Base-by-base conservation (phyloP, 2,329 filamentous ascomycete genomes). In the Ophiostoma sp. region DNA sequence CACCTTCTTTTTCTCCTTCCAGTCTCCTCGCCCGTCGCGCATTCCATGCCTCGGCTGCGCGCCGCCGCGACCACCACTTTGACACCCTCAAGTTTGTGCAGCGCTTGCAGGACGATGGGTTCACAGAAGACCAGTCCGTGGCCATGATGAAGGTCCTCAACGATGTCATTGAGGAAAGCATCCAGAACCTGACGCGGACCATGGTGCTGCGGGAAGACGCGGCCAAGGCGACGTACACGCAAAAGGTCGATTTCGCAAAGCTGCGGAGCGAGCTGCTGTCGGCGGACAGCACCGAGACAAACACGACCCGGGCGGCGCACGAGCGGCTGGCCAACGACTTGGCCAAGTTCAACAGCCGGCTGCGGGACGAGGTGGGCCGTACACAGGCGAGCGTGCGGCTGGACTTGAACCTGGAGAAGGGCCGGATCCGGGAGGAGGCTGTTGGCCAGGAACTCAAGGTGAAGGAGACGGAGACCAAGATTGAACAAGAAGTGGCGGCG, bases 91-190 rank as follows among this genome's bases (percentile, higher is more conserved):
- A 97, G 84, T 97, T 99, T 80, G 95, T 99, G 52, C 93, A 97
- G 83, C 88, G 93, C 70, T 86, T 99, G 55, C 91, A 95, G 81
- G 89, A 89, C 77, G 96, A 99, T 81, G 96, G 96, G 0, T 98
- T 98, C 82, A 97, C 94, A 31, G 95, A 98, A 82, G 92, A 95
- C 77, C 96, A 99, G 83, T 91, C 95, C 2, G 94, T 94, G 33
- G 95, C 96, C n/a, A 96, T 98, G 92, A 98, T 99, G 96, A 93
- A 93, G 81, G 93, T 98, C 7, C 86, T 99, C 52, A 95, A 94
- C 82, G 95, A 98, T 81, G 95, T 98, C 11, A 98, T 99, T 77
- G 93, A 98, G 81, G 96, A 99, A 84, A 93, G 93, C 81, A 98
- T 99, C 78, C 95, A 98, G 82, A 98, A 98, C 82, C 88, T 99